phyloP scores from a whole-genome alignment of 495 filamentous ascomycete genomes.

The Hypoxylon lienhwacheense region DNA sequence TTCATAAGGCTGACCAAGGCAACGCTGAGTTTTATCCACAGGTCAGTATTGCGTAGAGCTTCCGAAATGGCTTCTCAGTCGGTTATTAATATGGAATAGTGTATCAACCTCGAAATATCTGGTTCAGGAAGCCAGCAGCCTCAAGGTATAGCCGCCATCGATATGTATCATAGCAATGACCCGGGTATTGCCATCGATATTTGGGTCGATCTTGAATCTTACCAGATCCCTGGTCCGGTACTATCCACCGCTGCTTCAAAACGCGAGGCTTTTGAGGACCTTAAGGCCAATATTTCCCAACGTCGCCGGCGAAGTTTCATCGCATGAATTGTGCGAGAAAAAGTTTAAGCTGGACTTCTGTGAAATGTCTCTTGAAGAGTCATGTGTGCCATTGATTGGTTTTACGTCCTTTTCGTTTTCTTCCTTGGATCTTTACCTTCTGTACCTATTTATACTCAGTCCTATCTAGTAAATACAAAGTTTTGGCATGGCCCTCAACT shows the following conservation, averaged over 20 bases:
- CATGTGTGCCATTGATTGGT: too few species aligned
- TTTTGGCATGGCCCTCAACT: too few species aligned
- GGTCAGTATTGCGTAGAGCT: constrained; percentile 33
- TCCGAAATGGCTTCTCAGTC: neutral
- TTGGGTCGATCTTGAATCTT: constrained; percentile 25
- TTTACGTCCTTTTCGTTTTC: too few species aligned
- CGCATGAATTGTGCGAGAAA: neutral
- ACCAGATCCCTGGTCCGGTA: constrained; percentile 23
- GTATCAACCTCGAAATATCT: constrained; percentile 54
- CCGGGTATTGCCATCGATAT: constrained; percentile 43
- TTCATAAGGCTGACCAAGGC: constrained; percentile 58
- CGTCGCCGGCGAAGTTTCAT: constrained; percentile 12
- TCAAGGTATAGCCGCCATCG: constrained; percentile 32
- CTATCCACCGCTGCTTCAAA: constrained; percentile 6
- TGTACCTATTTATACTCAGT: too few species aligned
- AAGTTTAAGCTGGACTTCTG: too few species aligned
- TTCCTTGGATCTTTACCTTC: too few species aligned
- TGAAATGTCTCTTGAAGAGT: too few species aligned
- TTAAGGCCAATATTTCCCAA: neutral
- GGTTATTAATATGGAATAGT: constrained; percentile 11
- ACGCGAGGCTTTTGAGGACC: neutral
- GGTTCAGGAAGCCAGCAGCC: constrained; percentile 55
- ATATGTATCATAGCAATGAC: constrained; percentile 41
- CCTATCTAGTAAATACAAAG: too few species aligned
- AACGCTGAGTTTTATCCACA: constrained; percentile 76